Base-by-base conservation (phyloP, 768 basidiomycete species). In the Chlorophyllum brunneum region DNA sequence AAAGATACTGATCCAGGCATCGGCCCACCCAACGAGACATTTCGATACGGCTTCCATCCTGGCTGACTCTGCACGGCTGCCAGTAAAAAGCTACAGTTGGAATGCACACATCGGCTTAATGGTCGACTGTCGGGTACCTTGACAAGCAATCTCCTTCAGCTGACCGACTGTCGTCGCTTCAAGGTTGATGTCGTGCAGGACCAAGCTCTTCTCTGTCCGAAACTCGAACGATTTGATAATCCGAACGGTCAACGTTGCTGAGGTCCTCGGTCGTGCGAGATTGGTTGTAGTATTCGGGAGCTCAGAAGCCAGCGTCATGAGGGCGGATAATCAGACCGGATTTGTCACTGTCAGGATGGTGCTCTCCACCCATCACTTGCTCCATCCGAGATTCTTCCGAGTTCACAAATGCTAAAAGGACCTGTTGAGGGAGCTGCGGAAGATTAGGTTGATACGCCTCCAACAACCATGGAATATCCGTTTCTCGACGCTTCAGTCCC, bases 191-290 rank as follows among this genome's bases (percentile, higher is more conserved):
- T 86, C 75, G 62, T 85, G 88, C 45, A 98, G 75, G 47, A 99
- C 85, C 58, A 98, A 78, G 63, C 82, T 86, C 59, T 86, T 86
- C 65, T 92, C 88, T 49, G 94, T 98, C 50, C 95, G 81, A 67
- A 83, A 98, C 63, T 83, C 85, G 66, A 99, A 95, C 16, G 91
- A 93, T 65, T 99, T 99, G 73, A 99, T 91, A 56, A 98, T 78
- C 27, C 95, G 85, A 43, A 98, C 67, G 5, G 95, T 98, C 52
- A 98, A 70, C 4, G 92, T 93, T 18, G 92, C 92, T 55, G 83
- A 76, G 2, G 86, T 85, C 59, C 71, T 77, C 8, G 92, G 87
- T 2, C 78, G 74, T 24, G 82, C 74, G 48, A 78, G 71, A 69
- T 86, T 93, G 37, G 85, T 84, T 36, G 84, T 74, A 29, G 68